Conservation (phyloP, 148 eudicot species). For the Arctostaphylos glauca region DNA sequence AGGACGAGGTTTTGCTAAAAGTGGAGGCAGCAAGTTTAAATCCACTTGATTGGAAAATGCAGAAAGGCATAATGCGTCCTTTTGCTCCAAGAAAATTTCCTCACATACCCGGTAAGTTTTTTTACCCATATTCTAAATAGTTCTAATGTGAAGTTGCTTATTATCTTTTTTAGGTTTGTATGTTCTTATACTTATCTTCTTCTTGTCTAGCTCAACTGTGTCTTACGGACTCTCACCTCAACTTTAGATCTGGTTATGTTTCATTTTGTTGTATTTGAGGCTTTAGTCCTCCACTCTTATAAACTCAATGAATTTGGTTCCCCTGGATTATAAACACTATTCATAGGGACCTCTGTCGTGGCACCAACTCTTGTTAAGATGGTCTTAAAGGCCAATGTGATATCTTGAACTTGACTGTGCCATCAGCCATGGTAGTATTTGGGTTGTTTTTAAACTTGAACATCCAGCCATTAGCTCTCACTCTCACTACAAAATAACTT, state of each 20-base stretch:
- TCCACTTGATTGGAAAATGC: slow-evolving; percentile 77
- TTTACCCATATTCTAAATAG: not conserved
- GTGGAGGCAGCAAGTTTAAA: slow-evolving; percentile 75
- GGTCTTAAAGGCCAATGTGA: not conserved
- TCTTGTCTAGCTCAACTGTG: not conserved
- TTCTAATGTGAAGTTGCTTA: too few relatives aligned
- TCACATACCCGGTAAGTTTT: slow-evolving; percentile 52
- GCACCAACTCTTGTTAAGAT: not conserved
- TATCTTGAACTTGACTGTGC: not conserved
- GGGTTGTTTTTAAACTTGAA: not conserved
- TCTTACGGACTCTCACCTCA: not conserved
- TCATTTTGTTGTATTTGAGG: not conserved
- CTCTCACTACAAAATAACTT: not conserved
- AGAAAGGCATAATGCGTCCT: slow-evolving; percentile 55
- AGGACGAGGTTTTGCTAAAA: slow-evolving; percentile 65
- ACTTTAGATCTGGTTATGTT: not conserved
- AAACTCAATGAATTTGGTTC: not conserved
- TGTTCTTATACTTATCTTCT: too few relatives aligned
- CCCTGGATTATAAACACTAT: not conserved
- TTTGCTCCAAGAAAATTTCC: slow-evolving; percentile 66
- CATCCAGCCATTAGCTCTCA: not conserved
- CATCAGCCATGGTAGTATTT: not conserved
- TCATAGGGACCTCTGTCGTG: not conserved
- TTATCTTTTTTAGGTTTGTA: too few relatives aligned
- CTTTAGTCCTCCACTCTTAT: not conserved